Conservation (phyloP, 345 rosid species). For the Hypericum androsaemum region DNA sequence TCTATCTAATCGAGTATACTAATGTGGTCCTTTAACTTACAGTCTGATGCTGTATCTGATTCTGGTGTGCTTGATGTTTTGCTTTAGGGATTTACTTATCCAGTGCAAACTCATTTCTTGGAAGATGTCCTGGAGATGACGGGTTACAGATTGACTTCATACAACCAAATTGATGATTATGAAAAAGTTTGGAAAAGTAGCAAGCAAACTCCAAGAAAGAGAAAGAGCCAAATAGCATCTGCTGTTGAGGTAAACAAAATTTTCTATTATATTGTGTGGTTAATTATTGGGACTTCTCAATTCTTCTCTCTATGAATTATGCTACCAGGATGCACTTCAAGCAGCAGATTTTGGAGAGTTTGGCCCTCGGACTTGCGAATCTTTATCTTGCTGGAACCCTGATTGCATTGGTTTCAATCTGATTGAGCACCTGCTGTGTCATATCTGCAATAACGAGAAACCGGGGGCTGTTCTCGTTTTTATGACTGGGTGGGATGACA, state of each 20-base stretch:
- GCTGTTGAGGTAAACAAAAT: constrained; percentile 60
- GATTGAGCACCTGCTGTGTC: constrained; percentile 54
- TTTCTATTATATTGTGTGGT: constrained; percentile 1
- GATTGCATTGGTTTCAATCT: constrained; percentile 91
- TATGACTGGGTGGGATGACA: constrained; percentile 98
- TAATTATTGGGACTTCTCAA: constrained; percentile 6
- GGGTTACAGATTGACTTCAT: constrained; percentile 57
- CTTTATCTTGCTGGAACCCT: constrained; percentile 85
- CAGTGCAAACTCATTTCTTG: constrained; percentile 61
- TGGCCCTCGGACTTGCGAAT: constrained; percentile 50
- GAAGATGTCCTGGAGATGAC: constrained; percentile 73
- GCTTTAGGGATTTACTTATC: constrained; percentile 71
- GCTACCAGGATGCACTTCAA: constrained; percentile 57
- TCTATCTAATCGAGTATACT: too few relatives aligned
- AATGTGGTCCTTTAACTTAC: too few relatives aligned
- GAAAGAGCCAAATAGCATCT: constrained; percentile 80
- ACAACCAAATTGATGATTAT: constrained; percentile 85
- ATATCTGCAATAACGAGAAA: constrained; percentile 59
- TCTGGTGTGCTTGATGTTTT: neutral
- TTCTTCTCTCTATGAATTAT: constrained; percentile 10
- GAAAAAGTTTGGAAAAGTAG: constrained; percentile 79
- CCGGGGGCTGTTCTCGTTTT: constrained; percentile 84
- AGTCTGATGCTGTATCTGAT: neutral
- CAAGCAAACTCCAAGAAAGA: constrained; percentile 72
- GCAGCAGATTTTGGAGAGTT: constrained; percentile 59